Evolutionary conservation across 495 filamentous ascomycete species (phyloP).

Genomic region (Penicillium egyptiacum): DNA sequence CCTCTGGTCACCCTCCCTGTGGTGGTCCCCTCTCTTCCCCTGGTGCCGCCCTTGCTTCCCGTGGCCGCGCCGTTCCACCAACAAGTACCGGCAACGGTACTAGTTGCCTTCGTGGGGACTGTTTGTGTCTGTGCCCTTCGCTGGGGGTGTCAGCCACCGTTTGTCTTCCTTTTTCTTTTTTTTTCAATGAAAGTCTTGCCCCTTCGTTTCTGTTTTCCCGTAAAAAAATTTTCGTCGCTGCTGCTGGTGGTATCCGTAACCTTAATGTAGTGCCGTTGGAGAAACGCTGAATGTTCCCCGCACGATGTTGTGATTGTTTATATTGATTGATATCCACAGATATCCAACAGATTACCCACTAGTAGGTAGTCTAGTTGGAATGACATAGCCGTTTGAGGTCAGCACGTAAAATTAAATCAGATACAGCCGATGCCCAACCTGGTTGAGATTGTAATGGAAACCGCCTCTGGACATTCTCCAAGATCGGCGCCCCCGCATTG

Average conservation of each 20-base stretch:
- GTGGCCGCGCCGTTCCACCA: background rate
- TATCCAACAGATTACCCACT: background rate
- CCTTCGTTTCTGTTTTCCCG: background rate
- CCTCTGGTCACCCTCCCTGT: background rate
- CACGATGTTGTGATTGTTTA: background rate
- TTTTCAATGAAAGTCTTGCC: background rate
- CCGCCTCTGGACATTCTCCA: background rate
- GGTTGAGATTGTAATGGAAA: slow-evolving; percentile 1
- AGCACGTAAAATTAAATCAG: background rate
- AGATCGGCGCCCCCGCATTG: slow-evolving; percentile 12
- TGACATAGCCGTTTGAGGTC: background rate
- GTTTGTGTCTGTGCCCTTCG: background rate
- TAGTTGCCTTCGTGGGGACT: background rate
- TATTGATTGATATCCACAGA: background rate
- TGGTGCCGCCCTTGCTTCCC: background rate
- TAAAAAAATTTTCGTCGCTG: background rate
- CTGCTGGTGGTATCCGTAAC: background rate
- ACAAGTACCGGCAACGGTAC: slow-evolving; percentile 5
- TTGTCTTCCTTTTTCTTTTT: background rate
- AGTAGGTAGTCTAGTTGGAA: background rate
- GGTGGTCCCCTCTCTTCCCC: background rate
- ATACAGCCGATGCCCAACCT: background rate
- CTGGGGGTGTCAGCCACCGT: background rate
- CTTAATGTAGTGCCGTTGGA: background rate
- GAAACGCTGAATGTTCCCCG: slow-evolving; percentile 1